A percentile compares a stretch with the other conserved stretches of the same genome.
Conservation (phyloP, 148 eudicot species). For the Suaeda aralocaspica region DNA sequence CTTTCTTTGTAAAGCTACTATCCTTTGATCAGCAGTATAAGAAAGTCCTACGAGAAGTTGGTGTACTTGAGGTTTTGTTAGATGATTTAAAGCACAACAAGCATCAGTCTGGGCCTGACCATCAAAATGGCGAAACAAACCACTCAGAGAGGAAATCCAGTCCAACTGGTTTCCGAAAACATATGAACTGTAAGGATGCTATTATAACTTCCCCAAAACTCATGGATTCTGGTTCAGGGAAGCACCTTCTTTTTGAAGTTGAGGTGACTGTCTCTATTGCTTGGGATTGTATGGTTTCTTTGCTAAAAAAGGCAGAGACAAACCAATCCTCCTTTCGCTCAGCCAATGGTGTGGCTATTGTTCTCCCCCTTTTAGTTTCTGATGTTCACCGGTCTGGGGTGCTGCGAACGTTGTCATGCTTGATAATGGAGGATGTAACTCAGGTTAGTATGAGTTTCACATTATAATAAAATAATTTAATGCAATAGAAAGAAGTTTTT, state of each 20-base stretch:
- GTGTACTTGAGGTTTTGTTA: conserved; percentile 88
- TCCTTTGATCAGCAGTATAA: conserved; percentile 97
- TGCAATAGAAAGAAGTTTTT: not conserved
- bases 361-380: conserved; percentile 83
- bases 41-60: conserved; percentile 94
- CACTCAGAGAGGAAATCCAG: conserved; percentile 50
- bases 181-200: conserved; percentile 72
- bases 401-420: conserved; percentile 80
- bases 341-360: conserved; percentile 70
- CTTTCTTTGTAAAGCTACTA: conserved; percentile 85
- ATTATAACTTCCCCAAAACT: conserved; percentile 90
- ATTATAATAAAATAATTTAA: not conserved
- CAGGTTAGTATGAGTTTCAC: conserved; percentile 51
- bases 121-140: conserved; percentile 37
- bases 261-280: conserved; percentile 69
- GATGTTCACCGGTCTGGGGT: conserved; percentile 90
- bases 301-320: conserved; percentile 88
- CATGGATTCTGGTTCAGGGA: conserved; percentile 85
- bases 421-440: conserved; percentile 74
- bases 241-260: conserved; percentile 75
- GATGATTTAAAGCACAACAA: conserved; percentile 95
- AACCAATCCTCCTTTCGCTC: conserved; percentile 91
- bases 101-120: conserved; percentile 61
- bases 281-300: conserved; percentile 94
- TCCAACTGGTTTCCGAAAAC: conserved; percentile 76